Evolutionary conservation across 2,329 filamentous ascomycete species (phyloP).

Genomic region (Pestalotiopsis sp.): DNA sequence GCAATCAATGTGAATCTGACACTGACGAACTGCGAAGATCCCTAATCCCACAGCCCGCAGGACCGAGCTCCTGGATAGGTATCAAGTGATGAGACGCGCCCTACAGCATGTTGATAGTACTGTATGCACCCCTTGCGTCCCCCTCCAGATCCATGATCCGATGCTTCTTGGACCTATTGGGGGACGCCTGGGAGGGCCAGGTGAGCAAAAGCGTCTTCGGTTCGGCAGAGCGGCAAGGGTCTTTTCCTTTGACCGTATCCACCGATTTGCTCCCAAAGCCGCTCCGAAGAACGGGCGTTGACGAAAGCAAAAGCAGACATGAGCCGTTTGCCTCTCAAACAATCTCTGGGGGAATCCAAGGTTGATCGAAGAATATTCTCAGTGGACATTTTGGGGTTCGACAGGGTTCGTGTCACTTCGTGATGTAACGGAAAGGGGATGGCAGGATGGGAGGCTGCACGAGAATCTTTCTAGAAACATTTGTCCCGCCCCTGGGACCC

Average conservation of each 20-base stretch:
- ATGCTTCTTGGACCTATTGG: not conserved
- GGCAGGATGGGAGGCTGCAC: not conserved
- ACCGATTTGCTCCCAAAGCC: not conserved
- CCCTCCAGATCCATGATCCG: not conserved
- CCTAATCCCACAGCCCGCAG: not conserved
- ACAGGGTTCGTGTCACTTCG: conserved; percentile 4
- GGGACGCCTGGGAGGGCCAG: no score
- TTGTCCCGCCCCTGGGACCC: not conserved
- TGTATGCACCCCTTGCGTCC: not conserved
- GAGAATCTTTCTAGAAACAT: conserved; percentile 14
- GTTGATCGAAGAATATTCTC: not conserved
- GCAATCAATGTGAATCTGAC: conserved; percentile 12
- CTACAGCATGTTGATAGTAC: not conserved
- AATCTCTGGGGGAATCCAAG: not conserved
- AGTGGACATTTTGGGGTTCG: not conserved
- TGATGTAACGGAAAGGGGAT: conserved; percentile 3
- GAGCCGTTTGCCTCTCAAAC: not conserved
- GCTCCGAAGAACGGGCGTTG: not conserved
- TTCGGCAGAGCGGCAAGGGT: no score
- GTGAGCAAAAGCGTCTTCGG: not conserved
- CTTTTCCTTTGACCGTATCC: not conserved
- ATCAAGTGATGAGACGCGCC: not conserved
- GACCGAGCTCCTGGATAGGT: not conserved
- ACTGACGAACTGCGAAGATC: conserved; percentile 1
- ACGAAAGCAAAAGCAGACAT: not conserved